Evolutionary conservation across 176 grass and related monocot species (phyloP), one percentile per base, ranked within the genome.

Genomic region (Oryza rufipogon): DNA sequence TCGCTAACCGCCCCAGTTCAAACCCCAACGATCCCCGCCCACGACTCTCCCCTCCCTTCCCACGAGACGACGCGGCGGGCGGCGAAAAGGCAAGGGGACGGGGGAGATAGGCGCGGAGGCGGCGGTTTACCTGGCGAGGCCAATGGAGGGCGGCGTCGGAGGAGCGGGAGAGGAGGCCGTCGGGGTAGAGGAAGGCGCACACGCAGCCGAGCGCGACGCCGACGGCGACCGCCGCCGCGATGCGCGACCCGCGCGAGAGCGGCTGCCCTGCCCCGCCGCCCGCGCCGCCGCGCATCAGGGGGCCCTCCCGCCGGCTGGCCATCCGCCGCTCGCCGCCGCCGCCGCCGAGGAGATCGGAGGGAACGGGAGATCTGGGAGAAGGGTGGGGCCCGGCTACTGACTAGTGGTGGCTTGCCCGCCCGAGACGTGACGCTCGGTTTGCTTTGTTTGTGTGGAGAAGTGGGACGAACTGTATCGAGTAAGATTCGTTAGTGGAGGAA

Each of bases 101-200:
- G 30, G 30, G 2, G 30, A 32, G 30, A 30, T 30, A 30, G 28
- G 28, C 28, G 28, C 28, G 28, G 28, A 46, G 48, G 13, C 48
- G 28, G 28, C 2, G 30, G 22, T 52, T 52, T 69, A 94, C 95
- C 90, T 80, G 89, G 76, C 68, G 76, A 42, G 75, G 80, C 68
- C 88, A 86, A 44, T 84, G 74, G 54, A 88, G 68, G 32, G 70
- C 44, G 23, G 85, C 63, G 36, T 86, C 66, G 30, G 89, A 51
- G 38, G 85, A 90, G 41, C 66, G 77, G 64, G 86, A 70, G 82
- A 99, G 58, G 83, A 99, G 79, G n/a, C 96, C 96, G 26, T 94
- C 91, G 36, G 96, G 96, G 80, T 94, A 96, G 89, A 99, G 72
- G 69, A 94, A 99, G 8, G 93, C 96, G 77, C 86, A 94, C 39